Percentiles rank a stretch among this genome's conserved stretches.
phyloP scores from a whole-genome alignment of 805 yeast species.

The Scheffersomyces lignosus region DNA sequence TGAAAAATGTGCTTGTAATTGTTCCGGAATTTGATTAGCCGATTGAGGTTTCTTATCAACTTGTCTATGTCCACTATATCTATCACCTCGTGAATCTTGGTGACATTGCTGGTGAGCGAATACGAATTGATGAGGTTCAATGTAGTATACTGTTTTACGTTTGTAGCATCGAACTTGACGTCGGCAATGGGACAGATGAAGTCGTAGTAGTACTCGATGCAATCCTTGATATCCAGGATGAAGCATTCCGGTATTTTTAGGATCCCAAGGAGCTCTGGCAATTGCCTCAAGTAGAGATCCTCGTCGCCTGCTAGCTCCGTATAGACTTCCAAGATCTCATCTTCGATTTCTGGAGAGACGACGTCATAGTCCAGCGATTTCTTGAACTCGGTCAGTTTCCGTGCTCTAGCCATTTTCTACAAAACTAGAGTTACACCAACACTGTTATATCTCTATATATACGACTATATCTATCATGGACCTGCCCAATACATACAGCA shows the following conservation, averaged over 20 bases:
- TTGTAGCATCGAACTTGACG: slow-evolving; percentile 10
- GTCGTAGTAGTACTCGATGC: slow-evolving; percentile 35
- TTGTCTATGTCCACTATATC: slow-evolving; percentile 45
- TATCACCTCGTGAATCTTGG: slow-evolving; percentile 21
- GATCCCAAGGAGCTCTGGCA: slow-evolving; percentile 22
- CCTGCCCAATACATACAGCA: too few relatives aligned
- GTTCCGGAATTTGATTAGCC: slow-evolving; percentile 34
- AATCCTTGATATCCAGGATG: slow-evolving; percentile 28
- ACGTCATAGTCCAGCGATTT: slow-evolving; percentile 11
- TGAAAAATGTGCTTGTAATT: slow-evolving; percentile 23
- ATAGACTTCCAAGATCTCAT: slow-evolving; percentile 37
- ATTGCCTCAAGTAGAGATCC: slow-evolving; percentile 28
- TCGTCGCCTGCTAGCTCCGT: slow-evolving; percentile 19
- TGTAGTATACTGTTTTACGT: slow-evolving; percentile 24
- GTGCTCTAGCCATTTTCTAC: neutral
- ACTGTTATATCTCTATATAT: too few relatives aligned
- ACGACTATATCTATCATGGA: too few relatives aligned
- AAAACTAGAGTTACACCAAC: too few relatives aligned
- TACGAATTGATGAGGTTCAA: slow-evolving; percentile 25
- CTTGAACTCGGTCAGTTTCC: neutral
- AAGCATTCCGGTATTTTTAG: slow-evolving; percentile 33
- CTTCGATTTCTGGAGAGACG: slow-evolving; percentile 25
- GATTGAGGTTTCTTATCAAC: slow-evolving; percentile 24
- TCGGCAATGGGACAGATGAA: slow-evolving; percentile 13
- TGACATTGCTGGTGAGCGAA: slow-evolving; percentile 24